phyloP scores from a whole-genome alignment of 176 grass and related monocot genomes.

The Luzula sylvatica region DNA sequence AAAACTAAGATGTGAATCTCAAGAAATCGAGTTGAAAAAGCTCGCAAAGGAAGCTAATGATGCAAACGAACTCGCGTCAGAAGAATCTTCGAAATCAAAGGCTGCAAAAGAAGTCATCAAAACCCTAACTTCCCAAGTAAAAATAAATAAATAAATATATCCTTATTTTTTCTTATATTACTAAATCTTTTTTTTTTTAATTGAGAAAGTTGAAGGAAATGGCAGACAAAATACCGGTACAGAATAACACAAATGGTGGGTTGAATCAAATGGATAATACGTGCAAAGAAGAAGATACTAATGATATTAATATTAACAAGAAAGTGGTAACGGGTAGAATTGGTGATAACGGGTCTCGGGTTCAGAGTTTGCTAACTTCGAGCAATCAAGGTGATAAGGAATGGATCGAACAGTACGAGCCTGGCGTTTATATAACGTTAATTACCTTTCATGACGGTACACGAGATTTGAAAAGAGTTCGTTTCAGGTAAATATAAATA shows the following conservation, averaged over 20 bases:
- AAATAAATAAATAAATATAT: no score
- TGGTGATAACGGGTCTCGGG: conserved; percentile 42
- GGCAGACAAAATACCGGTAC: conserved; percentile 64
- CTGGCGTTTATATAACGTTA: conserved; percentile 85
- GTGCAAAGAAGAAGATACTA: conserved; percentile 45
- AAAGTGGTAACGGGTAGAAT: conserved; percentile 28
- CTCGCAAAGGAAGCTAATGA: conserved; percentile 85
- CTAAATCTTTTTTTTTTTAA: conserved; percentile 10
- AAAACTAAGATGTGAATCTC: conserved; percentile 55
- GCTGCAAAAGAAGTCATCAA: conserved; percentile 98
- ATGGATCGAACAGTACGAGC: conserved; percentile 93
- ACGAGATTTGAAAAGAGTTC: conserved; percentile 75
- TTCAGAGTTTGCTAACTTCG: conserved; percentile 34
- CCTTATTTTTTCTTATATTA: conserved; percentile 9
- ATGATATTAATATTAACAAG: conserved; percentile 32
- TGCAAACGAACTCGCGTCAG: conserved; percentile 51
- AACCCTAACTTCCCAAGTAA: conserved; percentile 75
- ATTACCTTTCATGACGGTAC: conserved; percentile 67
- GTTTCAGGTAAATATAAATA: conserved; percentile 58
- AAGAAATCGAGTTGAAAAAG: conserved; percentile 78
- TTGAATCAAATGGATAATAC: conserved; percentile 31
- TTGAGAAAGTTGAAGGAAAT: conserved; percentile 74
- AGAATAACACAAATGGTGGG: conserved; percentile 50
- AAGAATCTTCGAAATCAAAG: conserved; percentile 95
- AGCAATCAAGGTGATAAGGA: conserved; percentile 58